phyloP scores from a whole-genome alignment of 768 basidiomycete genomes.

The Xerocomus brunneocitrinus region DNA sequence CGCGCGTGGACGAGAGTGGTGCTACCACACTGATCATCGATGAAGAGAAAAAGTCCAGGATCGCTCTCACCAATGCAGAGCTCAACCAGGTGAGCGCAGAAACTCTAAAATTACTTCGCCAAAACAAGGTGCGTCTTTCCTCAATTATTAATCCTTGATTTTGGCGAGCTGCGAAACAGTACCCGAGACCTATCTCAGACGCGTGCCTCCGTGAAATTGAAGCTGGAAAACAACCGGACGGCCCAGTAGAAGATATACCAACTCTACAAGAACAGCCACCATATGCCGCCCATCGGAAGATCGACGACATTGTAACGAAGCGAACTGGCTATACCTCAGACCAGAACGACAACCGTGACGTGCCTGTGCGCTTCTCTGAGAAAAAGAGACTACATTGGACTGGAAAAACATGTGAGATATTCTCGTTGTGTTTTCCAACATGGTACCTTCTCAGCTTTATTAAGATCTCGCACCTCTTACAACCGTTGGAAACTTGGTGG shows the following conservation, averaged over 20 bases:
- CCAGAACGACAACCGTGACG: constrained; percentile 61
- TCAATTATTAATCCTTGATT: neutral
- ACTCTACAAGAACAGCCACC: constrained; percentile 15
- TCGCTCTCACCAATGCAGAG: constrained; percentile 50
- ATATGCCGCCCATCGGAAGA: neutral
- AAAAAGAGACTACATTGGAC: constrained; percentile 86
- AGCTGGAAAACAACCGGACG: constrained; percentile 19
- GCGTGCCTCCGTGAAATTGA: constrained; percentile 56
- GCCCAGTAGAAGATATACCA: neutral
- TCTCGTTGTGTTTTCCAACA: neutral
- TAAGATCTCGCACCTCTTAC: constrained; percentile 77
- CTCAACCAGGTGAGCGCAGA: constrained; percentile 63
- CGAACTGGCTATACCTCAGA: constrained; percentile 34
- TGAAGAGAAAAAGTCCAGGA: constrained; percentile 51
- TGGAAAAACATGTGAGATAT: constrained; percentile 72
- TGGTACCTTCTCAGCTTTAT: constrained; percentile 27
- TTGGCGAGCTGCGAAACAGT: constrained; percentile 37
- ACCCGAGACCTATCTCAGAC: constrained; percentile 58
- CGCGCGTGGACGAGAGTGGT: constrained; percentile 44
- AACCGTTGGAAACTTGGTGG: constrained; percentile 90
- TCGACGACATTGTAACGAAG: constrained; percentile 25
- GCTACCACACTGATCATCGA: constrained; percentile 44
- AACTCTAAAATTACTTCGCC: constrained; percentile 55
- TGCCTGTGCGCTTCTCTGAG: constrained; percentile 66
- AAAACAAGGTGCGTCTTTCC: constrained; percentile 53